Evolutionary conservation across 495 filamentous ascomycete genomes (phyloP), one percentile per base, ranked within the genome.

Genomic region (Durotheca rogersii): DNA sequence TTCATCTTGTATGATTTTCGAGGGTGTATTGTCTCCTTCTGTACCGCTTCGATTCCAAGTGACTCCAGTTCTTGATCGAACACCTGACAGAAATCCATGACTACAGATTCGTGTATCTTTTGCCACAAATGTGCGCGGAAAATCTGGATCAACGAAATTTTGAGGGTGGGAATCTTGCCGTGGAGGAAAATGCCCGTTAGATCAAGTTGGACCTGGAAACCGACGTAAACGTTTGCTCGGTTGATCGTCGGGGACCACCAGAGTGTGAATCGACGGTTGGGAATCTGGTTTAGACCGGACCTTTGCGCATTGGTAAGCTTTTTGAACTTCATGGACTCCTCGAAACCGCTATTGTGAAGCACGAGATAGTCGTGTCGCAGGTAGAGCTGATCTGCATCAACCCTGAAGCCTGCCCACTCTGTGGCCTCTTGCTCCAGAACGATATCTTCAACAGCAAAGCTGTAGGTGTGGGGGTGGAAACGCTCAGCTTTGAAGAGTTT

Each of bases 1-100:
- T 99, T 99, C 94, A 99, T 99, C 81, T 99, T 99, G 79, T 99
- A 99, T 0, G 93, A 97, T 70, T 99, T 99, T 80, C 94, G 82
- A 33, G 94, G 94, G 78, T 99, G 94, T 58, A 99, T 99, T 0
- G 93, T 97, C 74, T 99, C 94, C 72, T 99, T 99, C 67, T 99
- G 94, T 12, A 99, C 94, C 3, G 93, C 93, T 69, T 99, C 93
- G 51, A 99, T 96, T 41, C 94, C 91, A 36, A 99, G 76, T 38
- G 92, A 88, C 68, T 97, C 93, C 45, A 99, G 71, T 67, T 99
- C 92, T 61, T 97, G 93, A 59, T 99, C 94, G 61, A 99, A 95
- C n/a, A 97, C 93, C 67, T 99, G 94, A 63, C 94, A 98, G 62
- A 97, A 72, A 75, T 96, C 93, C 93, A 99, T 99, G 20, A 96